A percentile compares a stretch with the other conserved stretches of the same genome.
phyloP scores from a whole-genome alignment of 805 yeast genomes.

The Nadsonia fulvescens region DNA sequence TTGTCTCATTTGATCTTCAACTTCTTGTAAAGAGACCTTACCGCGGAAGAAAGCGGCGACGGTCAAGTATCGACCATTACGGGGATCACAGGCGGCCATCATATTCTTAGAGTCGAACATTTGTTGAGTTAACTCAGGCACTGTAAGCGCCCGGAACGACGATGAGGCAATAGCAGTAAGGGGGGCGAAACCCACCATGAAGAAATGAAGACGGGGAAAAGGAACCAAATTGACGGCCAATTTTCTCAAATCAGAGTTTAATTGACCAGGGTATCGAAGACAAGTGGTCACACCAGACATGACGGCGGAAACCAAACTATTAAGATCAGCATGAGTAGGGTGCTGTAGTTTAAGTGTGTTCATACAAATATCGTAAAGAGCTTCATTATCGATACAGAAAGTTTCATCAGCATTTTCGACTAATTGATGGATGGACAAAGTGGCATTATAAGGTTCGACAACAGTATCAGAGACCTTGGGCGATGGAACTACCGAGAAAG shows the following conservation, averaged over 20 bases:
- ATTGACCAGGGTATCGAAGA: conserved; percentile 86
- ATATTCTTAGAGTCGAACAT: conserved; percentile 81
- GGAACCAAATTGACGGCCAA: conserved; percentile 90
- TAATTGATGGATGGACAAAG: conserved; percentile 76
- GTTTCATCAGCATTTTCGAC: conserved; percentile 86
- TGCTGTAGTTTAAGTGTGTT: conserved; percentile 64
- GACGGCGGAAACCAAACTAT: conserved; percentile 69
- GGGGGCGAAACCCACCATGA: conserved; percentile 92
- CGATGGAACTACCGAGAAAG: conserved; percentile 84
- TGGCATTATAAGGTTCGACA: conserved; percentile 89
- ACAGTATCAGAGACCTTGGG: conserved; percentile 86
- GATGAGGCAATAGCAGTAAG: conserved; percentile 65
- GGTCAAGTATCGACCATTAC: conserved; percentile 77
- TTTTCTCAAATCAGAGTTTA: conserved; percentile 82
- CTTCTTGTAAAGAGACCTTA: conserved; percentile 80
- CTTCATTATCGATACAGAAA: conserved; percentile 90
- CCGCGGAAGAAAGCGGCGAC: conserved; percentile 93
- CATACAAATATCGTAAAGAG: conserved; percentile 76
- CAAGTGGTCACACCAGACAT: conserved; percentile 95
- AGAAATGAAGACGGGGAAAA: conserved; percentile 87
- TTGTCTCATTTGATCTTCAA: conserved; percentile 80
- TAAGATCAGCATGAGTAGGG: conserved; percentile 66
- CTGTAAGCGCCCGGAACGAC: conserved; percentile 68
- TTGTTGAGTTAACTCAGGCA: conserved; percentile 85
- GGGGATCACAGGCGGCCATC: conserved; percentile 93